Percentiles rank a stretch among this genome's conserved stretches.
These are phyloP conservation scores for Neurospora sp. DNA, from an alignment of 495 filamentous ascomycete genomes.

Conservation along the genomic window DNA sequence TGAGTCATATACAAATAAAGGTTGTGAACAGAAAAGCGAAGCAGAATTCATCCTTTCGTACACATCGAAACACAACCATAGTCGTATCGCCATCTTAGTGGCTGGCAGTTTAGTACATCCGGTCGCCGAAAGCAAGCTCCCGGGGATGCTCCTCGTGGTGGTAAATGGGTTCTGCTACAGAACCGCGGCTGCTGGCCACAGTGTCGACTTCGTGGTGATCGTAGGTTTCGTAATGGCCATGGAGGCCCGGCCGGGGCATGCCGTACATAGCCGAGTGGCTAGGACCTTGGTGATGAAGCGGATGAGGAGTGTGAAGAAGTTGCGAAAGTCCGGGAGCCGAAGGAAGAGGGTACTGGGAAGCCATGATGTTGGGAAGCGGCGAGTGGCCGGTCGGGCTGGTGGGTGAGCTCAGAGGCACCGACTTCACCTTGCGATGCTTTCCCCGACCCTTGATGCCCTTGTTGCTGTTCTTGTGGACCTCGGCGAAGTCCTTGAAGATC, in stretches of 20 bases:
- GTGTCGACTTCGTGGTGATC: slow-evolving; percentile 33
- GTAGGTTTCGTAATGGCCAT: slow-evolving; percentile 32
- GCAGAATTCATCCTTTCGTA: background rate
- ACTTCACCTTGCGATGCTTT: slow-evolving; percentile 56
- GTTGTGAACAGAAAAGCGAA: background rate
- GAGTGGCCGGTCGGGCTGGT: background rate
- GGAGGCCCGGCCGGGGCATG: slow-evolving; percentile 17
- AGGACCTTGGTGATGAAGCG: slow-evolving; percentile 10
- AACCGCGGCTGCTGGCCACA: slow-evolving; percentile 22
- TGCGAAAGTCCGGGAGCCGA: slow-evolving; percentile 14
- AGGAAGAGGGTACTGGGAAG: slow-evolving; percentile 12
- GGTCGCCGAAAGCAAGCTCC: slow-evolving; percentile 30
- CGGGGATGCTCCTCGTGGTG: slow-evolving; percentile 29
- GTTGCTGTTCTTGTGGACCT: slow-evolving; percentile 91
- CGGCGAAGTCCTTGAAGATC: slow-evolving; percentile 76
- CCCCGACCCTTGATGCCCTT: slow-evolving; percentile 96
- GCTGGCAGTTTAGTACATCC: slow-evolving; percentile 25
- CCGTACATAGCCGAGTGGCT: slow-evolving; percentile 19
- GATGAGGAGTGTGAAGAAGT: slow-evolving; percentile 10
- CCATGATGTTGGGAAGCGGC: slow-evolving; percentile 4
- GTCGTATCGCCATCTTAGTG: background rate
- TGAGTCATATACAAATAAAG: background rate
- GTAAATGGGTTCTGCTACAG: slow-evolving; percentile 28
- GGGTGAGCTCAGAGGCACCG: slow-evolving; percentile 4
- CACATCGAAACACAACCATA: background rate